These are phyloP conservation scores for Leucoagaricus sp. DNA, from an alignment of 1,284 basidiomycete species.

Conservation along the genomic window DNA sequence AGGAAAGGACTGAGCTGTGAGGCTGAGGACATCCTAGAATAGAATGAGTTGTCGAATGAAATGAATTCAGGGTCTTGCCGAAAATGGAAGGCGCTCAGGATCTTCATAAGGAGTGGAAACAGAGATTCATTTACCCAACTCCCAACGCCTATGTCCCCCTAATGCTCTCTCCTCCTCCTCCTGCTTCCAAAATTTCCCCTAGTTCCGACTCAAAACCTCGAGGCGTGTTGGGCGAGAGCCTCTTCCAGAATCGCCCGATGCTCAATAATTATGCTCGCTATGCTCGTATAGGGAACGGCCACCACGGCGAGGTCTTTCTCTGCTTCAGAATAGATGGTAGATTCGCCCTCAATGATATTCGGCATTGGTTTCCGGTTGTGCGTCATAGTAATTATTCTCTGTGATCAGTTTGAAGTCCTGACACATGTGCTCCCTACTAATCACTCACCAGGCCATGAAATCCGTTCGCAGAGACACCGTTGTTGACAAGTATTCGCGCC, in stretches of 20 bases:
- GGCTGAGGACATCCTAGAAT: not conserved
- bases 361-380: conserved; percentile 35
- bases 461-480: conserved; percentile 63
- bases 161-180: conserved; percentile 15
- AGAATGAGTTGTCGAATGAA: conserved; percentile 8
- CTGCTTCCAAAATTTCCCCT: conserved; percentile 8
- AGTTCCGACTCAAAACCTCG: conserved; percentile 9
- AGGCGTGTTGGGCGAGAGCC: conserved; percentile 1
- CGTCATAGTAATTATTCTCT: conserved; percentile 17
- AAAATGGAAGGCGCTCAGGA: conserved; percentile 27
- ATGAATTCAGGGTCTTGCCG: conserved; percentile 4
- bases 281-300: conserved; percentile 73
- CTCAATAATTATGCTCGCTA: conserved; percentile 82
- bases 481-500: conserved; percentile 43
- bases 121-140: conserved; percentile 16
- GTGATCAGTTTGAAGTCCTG: not conserved
- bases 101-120: conserved; percentile 29
- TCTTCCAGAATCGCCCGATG: conserved; percentile 48
- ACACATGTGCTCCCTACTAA: conserved; percentile 20
- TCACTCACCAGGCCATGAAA: conserved; percentile 72
- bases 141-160: conserved; percentile 19
- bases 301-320: conserved; percentile 81
- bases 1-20: conserved; percentile 10
- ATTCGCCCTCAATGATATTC: conserved; percentile 26
- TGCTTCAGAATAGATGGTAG: conserved; percentile 56